phyloP scores from a whole-genome alignment of 2,329 filamentous ascomycete genomes.

The Elsinoe australis region DNA sequence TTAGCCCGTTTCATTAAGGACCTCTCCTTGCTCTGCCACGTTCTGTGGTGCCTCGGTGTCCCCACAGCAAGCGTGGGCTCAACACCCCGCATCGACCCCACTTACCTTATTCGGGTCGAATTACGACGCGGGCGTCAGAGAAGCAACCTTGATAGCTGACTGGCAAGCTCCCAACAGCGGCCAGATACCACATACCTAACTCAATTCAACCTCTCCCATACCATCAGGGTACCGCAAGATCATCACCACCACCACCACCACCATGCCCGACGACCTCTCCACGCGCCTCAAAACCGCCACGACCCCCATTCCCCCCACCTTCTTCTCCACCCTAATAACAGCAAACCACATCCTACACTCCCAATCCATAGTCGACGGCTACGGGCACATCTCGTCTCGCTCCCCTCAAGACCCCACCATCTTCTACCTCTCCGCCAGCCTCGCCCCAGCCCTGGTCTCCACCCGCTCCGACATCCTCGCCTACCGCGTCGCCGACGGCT shows the following conservation, averaged over 20 bases:
- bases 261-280: slow-evolving; percentile 9
- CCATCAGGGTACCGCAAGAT: background rate
- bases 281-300: slow-evolving; percentile 11
- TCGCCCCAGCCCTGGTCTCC: slow-evolving; percentile 39
- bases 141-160: background rate
- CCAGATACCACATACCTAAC: too few species aligned
- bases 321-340: slow-evolving; percentile 31
- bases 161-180: too few species aligned
- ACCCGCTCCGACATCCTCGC: slow-evolving; percentile 37
- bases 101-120: background rate
- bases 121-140: background rate
- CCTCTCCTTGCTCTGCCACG: too few species aligned
- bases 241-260: background rate
- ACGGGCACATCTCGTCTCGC: slow-evolving; percentile 31
- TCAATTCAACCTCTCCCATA: background rate
- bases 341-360: slow-evolving; percentile 33
- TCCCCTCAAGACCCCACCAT: slow-evolving; percentile 32
- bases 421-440: slow-evolving; percentile 40
- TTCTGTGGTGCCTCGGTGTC: slow-evolving; percentile 2
- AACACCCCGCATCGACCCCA: background rate
- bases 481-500: slow-evolving; percentile 38
- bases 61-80: background rate
- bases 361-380: slow-evolving; percentile 29
- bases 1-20: slow-evolving; percentile 3
- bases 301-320: slow-evolving; percentile 15